Percentiles rank a stretch among this genome's conserved stretches.
Conservation (phyloP, 352 stramenopile genomes). For the Pythium chondricola region DNA sequence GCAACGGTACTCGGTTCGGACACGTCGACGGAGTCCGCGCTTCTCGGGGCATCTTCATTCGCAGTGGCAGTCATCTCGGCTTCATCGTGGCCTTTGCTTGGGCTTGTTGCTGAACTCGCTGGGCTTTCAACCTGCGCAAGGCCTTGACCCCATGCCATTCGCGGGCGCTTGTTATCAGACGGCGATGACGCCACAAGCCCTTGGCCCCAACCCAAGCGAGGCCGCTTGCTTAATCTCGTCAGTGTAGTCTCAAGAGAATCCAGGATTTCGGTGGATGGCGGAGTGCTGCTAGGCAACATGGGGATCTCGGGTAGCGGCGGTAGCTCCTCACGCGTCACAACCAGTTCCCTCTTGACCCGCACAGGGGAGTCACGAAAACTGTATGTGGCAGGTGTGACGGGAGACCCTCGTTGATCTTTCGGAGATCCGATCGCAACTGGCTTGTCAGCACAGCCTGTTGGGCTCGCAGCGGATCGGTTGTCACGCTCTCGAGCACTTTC, state of each 20-base stretch:
- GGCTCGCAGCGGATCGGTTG: not conserved
- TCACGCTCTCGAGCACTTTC: constrained; percentile 12
- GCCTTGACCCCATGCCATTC: constrained; percentile 78
- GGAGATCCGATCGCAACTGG: no score
- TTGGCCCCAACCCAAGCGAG: constrained; percentile 77
- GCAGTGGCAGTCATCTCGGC: not conserved
- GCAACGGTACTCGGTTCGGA: no score
- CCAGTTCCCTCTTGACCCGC: not conserved
- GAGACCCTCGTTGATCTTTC: no score
- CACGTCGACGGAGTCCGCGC: no score
- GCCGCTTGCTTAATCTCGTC: constrained; percentile 51
- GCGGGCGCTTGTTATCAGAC: constrained; percentile 60
- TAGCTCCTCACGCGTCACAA: constrained; percentile 35
- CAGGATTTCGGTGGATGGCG: not conserved
- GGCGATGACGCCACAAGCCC: constrained; percentile 63
- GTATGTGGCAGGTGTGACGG: no score
- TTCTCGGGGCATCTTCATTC: no score
- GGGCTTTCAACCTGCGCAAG: constrained; percentile 35
- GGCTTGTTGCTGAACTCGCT: not conserved
- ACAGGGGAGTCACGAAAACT: constrained; percentile 11
- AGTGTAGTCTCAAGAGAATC: constrained; percentile 26
- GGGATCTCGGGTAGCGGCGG: constrained; percentile 65
- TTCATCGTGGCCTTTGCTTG: not conserved
- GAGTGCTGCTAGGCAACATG: constrained; percentile 3
- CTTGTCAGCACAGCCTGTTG: not conserved